Percentiles rank a stretch among this genome's conserved stretches.
Conservation (phyloP, 805 yeast species). For the Yamadazyma phyllophila region DNA sequence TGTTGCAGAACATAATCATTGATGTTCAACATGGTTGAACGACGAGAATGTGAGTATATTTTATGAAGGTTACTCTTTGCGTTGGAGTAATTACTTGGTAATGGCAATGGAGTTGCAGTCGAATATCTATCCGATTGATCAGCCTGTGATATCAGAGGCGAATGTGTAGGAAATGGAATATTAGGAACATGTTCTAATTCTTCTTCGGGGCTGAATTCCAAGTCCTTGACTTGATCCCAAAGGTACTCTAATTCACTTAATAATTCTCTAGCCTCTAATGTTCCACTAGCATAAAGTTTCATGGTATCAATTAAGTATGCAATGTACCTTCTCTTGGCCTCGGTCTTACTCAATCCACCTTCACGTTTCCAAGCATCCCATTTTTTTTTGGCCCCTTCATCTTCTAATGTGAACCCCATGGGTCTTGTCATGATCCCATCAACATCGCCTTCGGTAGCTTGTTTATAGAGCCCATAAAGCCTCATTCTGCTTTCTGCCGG, state of each 20-base stretch:
- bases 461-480: slow-evolving; percentile 81
- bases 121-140: slow-evolving; percentile 34
- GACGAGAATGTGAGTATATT: slow-evolving; percentile 44
- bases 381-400: slow-evolving; percentile 65
- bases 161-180: slow-evolving; percentile 29
- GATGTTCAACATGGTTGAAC: slow-evolving; percentile 33
- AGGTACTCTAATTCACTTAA: slow-evolving; percentile 65
- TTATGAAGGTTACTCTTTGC: slow-evolving; percentile 30
- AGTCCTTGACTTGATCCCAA: slow-evolving; percentile 70
- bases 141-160: slow-evolving; percentile 31
- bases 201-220: slow-evolving; percentile 31
- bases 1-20: slow-evolving; percentile 38
- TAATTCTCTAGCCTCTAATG: slow-evolving; percentile 63
- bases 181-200: slow-evolving; percentile 22
- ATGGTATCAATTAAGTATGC: slow-evolving; percentile 68
- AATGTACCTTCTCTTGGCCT: slow-evolving; percentile 73
- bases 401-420: slow-evolving; percentile 55
- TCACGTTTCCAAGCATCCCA: slow-evolving; percentile 86
- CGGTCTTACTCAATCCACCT: slow-evolving; percentile 63
- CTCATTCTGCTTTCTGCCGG: slow-evolving; percentile 66
- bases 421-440: slow-evolving; percentile 67
- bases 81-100: slow-evolving; percentile 25
- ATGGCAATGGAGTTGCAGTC: slow-evolving; percentile 35
- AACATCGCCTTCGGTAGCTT: slow-evolving; percentile 86
- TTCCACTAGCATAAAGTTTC: slow-evolving; percentile 64